A percentile compares a stretch with the other conserved stretches of the same genome.
These are phyloP conservation scores for Phytophthora ohioensis DNA, from an alignment of 352 stramenopile species.

Conservation along the genomic window DNA sequence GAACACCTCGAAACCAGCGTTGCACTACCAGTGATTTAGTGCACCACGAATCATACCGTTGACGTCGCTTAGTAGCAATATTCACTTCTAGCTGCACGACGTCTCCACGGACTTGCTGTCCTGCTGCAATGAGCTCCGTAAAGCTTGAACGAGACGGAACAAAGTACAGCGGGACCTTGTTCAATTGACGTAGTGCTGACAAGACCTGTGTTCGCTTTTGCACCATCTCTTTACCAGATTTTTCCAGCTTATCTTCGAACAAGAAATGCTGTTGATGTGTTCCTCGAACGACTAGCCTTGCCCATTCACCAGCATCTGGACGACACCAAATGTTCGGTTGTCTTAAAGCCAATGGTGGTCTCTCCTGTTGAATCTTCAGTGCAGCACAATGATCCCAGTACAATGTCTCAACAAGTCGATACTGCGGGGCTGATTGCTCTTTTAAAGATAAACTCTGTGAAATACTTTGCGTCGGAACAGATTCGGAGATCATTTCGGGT, in stretches of 20 bases:
- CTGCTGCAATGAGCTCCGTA: conserved; percentile 60
- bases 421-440: conserved; percentile 10
- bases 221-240: conserved; percentile 63
- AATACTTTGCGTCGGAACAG: background rate
- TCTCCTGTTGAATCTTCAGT: conserved; percentile 63
- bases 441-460: conserved; percentile 1
- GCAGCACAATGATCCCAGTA: conserved; percentile 88
- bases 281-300: conserved; percentile 64
- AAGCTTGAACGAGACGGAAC: conserved; percentile 59
- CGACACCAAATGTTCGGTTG: conserved; percentile 75
- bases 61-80: conserved; percentile 57
- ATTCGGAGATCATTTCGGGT: conserved; percentile 42
- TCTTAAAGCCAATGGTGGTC: conserved; percentile 53
- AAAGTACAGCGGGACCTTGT: conserved; percentile 68
- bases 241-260: conserved; percentile 68
- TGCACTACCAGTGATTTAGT: conserved; percentile 53
- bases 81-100: conserved; percentile 80
- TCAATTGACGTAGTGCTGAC: conserved; percentile 55
- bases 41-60: conserved; percentile 79
- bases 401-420: conserved; percentile 66
- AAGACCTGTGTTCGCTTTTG: conserved; percentile 59
- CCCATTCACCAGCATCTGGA: conserved; percentile 77
- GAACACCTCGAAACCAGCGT: conserved; percentile 65
- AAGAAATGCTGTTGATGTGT: conserved; percentile 72
- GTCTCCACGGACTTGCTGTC: conserved; percentile 65